These are phyloP conservation scores for Lasiodiplodia gonubiensis DNA, from an alignment of 2,329 filamentous ascomycete genomes.

Conservation along the genomic window DNA sequence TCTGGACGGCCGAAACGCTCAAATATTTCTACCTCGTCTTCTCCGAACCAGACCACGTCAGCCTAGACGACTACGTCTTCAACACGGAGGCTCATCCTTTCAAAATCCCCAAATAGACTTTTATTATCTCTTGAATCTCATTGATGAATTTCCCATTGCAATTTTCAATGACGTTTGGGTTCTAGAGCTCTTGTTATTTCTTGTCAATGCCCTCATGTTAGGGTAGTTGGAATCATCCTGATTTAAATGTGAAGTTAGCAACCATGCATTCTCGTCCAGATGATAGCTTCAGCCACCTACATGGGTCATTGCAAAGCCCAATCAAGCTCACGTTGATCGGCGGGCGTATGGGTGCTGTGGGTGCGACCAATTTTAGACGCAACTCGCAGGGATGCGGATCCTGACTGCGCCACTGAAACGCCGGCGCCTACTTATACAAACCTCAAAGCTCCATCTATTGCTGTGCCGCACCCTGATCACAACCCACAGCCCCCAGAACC, in stretches of 20 bases:
- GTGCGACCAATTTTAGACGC: not conserved
- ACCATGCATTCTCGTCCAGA: too few species aligned
- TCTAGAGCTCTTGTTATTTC: too few species aligned
- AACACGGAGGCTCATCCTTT: constrained; percentile 58
- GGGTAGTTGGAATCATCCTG: too few species aligned
- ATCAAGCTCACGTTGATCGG: not conserved
- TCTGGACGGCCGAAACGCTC: constrained; percentile 57
- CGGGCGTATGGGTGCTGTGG: not conserved
- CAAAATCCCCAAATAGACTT: constrained; percentile 34
- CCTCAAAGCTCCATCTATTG: not conserved
- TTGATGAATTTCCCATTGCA: not conserved
- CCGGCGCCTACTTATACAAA: not conserved
- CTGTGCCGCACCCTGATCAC: not conserved
- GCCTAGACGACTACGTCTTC: constrained; percentile 55
- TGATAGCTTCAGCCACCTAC: too few species aligned
- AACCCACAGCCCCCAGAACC: not conserved
- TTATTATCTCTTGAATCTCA: not conserved
- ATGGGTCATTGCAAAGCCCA: not conserved
- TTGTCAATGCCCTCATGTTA: too few species aligned
- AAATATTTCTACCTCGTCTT: constrained; percentile 59
- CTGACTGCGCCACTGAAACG: not conserved
- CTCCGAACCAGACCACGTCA: constrained; percentile 50
- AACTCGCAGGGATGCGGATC: not conserved
- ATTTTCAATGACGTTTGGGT: not conserved
- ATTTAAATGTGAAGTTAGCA: too few species aligned